Evolutionary conservation across 768 basidiomycete genomes (phyloP).

Genomic region (Xerocomus brunneocitrinus): DNA sequence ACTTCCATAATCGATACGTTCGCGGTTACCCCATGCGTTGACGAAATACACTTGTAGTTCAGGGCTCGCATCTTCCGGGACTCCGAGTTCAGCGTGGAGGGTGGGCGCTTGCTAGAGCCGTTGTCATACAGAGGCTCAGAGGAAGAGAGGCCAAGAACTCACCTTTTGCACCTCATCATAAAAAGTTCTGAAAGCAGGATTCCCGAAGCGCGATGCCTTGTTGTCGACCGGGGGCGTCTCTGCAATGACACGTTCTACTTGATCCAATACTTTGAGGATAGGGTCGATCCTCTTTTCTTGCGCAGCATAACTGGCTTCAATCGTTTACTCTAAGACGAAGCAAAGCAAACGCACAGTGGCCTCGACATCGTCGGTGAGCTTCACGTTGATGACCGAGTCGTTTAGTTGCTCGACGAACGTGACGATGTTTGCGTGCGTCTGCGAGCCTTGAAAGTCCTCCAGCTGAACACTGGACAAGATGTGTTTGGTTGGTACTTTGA

Average conservation of each 20-base stretch:
- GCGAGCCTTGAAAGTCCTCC: slow-evolving; percentile 71
- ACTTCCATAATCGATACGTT: slow-evolving; percentile 97
- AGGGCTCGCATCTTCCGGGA: slow-evolving; percentile 52
- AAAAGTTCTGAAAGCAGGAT: slow-evolving; percentile 92
- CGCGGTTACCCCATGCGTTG: slow-evolving; percentile 88
- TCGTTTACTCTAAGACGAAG: background rate
- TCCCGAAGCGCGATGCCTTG: slow-evolving; percentile 88
- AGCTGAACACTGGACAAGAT: slow-evolving; percentile 79
- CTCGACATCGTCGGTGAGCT: slow-evolving; percentile 61
- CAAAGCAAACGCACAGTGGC: slow-evolving; percentile 50
- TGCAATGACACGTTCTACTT: slow-evolving; percentile 60
- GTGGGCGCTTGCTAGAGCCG: slow-evolving; percentile 43
- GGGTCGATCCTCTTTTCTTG: slow-evolving; percentile 54
- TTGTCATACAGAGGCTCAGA: background rate
- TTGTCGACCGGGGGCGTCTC: slow-evolving; percentile 86
- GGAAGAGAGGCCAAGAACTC: slow-evolving; percentile 11
- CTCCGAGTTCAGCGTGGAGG: slow-evolving; percentile 58
- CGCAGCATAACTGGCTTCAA: background rate
- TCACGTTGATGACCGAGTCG: slow-evolving; percentile 66
- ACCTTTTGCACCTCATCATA: slow-evolving; percentile 80
- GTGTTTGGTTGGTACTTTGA: slow-evolving; percentile 56
- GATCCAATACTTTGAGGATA: slow-evolving; percentile 60
- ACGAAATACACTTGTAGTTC: slow-evolving; percentile 80
- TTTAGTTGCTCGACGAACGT: slow-evolving; percentile 74
- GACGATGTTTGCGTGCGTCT: slow-evolving; percentile 63